Evolutionary conservation across 805 yeast species (phyloP).

Genomic region (Kodamaea fukazawae): DNA sequence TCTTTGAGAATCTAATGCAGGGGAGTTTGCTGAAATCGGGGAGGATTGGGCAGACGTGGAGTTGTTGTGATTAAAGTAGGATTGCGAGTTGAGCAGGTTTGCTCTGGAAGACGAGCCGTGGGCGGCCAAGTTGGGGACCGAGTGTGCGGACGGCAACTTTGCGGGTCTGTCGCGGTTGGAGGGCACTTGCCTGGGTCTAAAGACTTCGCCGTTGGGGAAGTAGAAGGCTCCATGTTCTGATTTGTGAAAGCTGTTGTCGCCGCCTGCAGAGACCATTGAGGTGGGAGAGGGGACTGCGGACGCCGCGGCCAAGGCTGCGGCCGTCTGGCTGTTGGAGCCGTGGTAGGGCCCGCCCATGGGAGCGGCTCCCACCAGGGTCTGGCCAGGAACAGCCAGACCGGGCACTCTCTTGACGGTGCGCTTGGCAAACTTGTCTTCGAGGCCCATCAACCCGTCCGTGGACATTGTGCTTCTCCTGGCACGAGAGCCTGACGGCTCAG

Average conservation of each 20-base stretch:
- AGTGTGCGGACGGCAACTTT: constrained; percentile 17
- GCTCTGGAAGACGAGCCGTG: constrained; percentile 7
- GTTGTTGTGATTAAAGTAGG: background rate
- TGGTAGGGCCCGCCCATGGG: background rate
- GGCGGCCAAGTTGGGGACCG: background rate
- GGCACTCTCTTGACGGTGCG: constrained; percentile 29
- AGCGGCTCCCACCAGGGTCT: background rate
- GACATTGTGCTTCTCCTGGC: constrained; percentile 16
- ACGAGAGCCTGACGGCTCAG: too few species aligned
- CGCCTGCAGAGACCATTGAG: background rate
- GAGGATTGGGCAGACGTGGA: background rate
- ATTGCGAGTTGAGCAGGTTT: constrained; percentile 4
- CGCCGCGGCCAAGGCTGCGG: background rate
- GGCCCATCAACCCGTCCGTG: constrained; percentile 36
- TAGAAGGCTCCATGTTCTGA: constrained; percentile 27
- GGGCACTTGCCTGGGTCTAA: constrained; percentile 45
- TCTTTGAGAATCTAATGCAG: constrained; percentile 1
- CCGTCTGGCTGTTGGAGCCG: constrained; percentile 5
- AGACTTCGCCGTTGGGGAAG: constrained; percentile 56
- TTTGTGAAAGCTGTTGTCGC: constrained; percentile 12
- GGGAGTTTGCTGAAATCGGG: background rate
- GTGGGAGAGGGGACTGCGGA: background rate
- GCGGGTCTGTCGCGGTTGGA: constrained; percentile 39
- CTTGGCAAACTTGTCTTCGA: constrained; percentile 40
- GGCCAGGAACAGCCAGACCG: background rate